phyloP scores from a whole-genome alignment of 2,329 filamentous ascomycete species.

The Aspergillus piperis region DNA sequence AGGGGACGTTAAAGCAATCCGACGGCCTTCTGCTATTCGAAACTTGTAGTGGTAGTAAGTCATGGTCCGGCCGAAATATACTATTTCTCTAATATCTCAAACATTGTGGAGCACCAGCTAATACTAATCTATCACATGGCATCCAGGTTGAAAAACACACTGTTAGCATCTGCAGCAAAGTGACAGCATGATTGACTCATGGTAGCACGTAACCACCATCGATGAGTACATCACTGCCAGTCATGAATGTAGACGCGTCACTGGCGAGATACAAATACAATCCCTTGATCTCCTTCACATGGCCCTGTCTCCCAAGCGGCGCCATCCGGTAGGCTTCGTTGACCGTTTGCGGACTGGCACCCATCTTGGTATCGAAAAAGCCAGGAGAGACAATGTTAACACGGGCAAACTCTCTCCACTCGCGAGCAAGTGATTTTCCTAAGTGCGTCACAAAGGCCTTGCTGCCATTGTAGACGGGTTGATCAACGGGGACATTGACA shows the following conservation, averaged over 20 bases:
- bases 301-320: conserved; percentile 43
- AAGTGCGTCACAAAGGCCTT: conserved; percentile 61
- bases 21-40: no score
- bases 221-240: conserved; percentile 51
- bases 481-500: conserved; percentile 56
- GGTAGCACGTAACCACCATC: conserved; percentile 50
- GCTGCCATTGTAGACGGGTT: conserved; percentile 59
- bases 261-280: conserved; percentile 50
- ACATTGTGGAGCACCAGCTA: no score
- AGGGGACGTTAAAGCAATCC: no score
- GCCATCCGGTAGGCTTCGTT: conserved; percentile 54
- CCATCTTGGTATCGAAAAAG: conserved; percentile 60
- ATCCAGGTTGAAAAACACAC: background rate
- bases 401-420: conserved; percentile 60
- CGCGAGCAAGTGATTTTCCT: conserved; percentile 56
- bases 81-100: no score
- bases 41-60: no score
- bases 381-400: conserved; percentile 59
- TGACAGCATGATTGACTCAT: background rate
- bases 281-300: conserved; percentile 41
- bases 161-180: background rate
- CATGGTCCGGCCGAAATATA: no score
- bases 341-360: conserved; percentile 45
- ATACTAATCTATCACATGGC: no score
- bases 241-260: conserved; percentile 52